Conservation (phyloP, 1,284 basidiomycete genomes). For the Pseudozyma tsukubaensis region DNA sequence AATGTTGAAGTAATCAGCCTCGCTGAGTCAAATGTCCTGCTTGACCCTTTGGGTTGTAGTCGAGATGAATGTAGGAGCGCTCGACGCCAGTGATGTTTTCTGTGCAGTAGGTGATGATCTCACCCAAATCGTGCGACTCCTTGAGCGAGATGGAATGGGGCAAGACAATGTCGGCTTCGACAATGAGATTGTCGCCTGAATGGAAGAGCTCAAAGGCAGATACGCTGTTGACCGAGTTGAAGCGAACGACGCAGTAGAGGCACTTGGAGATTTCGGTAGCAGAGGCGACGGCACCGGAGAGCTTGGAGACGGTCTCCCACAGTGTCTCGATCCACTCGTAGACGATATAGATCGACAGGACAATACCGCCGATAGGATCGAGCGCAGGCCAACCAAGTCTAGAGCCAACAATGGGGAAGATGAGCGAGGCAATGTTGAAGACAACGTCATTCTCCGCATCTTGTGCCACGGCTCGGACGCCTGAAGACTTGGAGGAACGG, state of each 20-base stretch:
- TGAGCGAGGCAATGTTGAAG: slow-evolving; percentile 73
- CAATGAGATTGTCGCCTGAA: slow-evolving; percentile 65
- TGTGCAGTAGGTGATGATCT: slow-evolving; percentile 65
- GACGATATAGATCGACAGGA: slow-evolving; percentile 64
- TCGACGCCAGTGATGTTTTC: slow-evolving; percentile 60
- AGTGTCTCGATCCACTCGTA: slow-evolving; percentile 64
- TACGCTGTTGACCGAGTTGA: slow-evolving; percentile 62
- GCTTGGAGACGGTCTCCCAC: slow-evolving; percentile 61
- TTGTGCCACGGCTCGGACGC: slow-evolving; percentile 69
- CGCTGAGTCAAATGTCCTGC: slow-evolving; percentile 60
- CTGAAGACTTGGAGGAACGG: slow-evolving; percentile 67
- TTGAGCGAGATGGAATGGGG: slow-evolving; percentile 62
- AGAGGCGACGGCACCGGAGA: slow-evolving; percentile 57
- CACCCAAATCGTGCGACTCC: slow-evolving; percentile 66
- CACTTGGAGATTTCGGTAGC: slow-evolving; percentile 58
- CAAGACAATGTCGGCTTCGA: slow-evolving; percentile 64
- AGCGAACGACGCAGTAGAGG: slow-evolving; percentile 64
- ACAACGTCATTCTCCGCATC: slow-evolving; percentile 73
- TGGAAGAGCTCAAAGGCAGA: slow-evolving; percentile 66
- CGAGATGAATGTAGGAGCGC: slow-evolving; percentile 62
- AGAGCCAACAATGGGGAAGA: slow-evolving; percentile 71
- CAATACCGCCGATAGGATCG: slow-evolving; percentile 63
- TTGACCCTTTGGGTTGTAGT: slow-evolving; percentile 63
- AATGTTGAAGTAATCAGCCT: slow-evolving; percentile 22
- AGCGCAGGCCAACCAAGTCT: slow-evolving; percentile 54